These are phyloP conservation scores for Phyllosticta citriasiana DNA, from an alignment of 2,329 filamentous ascomycete genomes.

Conservation along the genomic window DNA sequence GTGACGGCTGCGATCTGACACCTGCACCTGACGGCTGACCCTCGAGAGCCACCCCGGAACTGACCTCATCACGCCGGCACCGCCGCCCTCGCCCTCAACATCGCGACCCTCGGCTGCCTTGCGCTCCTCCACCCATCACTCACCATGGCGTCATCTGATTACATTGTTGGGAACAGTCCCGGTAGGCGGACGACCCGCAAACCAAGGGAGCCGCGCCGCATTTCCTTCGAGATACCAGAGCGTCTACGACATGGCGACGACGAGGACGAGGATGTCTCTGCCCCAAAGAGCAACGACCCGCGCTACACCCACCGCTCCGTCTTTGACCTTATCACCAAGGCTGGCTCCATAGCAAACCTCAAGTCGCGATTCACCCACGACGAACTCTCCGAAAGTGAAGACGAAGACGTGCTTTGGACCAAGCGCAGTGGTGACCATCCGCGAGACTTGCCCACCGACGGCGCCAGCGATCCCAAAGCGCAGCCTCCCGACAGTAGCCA, in stretches of 20 bases:
- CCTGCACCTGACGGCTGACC: neutral
- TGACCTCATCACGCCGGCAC: neutral
- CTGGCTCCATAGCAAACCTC: constrained; percentile 73
- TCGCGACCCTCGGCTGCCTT: neutral
- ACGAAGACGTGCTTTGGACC: constrained; percentile 18
- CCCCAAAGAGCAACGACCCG: constrained; percentile 38
- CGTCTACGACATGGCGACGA: constrained; percentile 49
- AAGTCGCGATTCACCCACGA: constrained; percentile 65
- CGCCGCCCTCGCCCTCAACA: neutral
- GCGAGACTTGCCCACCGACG: neutral
- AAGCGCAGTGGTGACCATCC: neutral
- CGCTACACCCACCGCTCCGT: constrained; percentile 87
- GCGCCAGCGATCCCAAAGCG: neutral
- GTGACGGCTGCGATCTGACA: neutral
- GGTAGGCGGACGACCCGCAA: neutral
- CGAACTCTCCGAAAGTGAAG: constrained; percentile 67
- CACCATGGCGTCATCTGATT: constrained; percentile 6
- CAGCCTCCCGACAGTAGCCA: neutral
- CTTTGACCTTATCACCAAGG: constrained; percentile 84
- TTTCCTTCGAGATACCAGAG: constrained; percentile 45
- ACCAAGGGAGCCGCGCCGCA: neutral
- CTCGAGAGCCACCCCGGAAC: neutral
- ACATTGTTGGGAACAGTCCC: neutral
- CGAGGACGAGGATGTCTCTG: constrained; percentile 51
- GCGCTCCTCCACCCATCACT: neutral